These are phyloP conservation scores for Phytophthora sp. DNA, from an alignment of 352 stramenopile species.

Conservation along the genomic window DNA sequence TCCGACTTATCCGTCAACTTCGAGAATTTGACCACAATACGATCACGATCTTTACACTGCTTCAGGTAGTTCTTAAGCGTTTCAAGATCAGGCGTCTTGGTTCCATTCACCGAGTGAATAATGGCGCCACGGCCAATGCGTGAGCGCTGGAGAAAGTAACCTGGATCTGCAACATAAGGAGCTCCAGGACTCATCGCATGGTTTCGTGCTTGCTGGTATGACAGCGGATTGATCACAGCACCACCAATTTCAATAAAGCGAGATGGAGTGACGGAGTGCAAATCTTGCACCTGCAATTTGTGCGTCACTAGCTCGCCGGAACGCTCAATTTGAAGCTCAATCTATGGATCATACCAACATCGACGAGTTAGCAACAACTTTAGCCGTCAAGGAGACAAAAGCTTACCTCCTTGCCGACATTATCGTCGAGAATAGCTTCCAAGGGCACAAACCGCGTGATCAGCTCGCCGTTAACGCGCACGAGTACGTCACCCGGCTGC, in stretches of 20 bases:
- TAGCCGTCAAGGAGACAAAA: not conserved
- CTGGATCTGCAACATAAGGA: conserved; percentile 86
- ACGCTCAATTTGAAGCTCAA: conserved; percentile 86
- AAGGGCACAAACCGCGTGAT: conserved; percentile 90
- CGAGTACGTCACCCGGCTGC: conserved; percentile 89
- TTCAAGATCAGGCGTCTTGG: conserved; percentile 86
- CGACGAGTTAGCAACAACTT: not conserved
- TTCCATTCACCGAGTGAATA: conserved; percentile 88
- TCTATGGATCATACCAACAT: conserved; percentile 18
- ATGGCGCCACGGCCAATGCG: conserved; percentile 84
- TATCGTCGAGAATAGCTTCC: conserved; percentile 82
- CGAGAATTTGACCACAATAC: conserved; percentile 87
- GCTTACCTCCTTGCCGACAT: conserved; percentile 68
- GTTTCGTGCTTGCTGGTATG: conserved; percentile 91
- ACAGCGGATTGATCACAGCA: conserved; percentile 89
- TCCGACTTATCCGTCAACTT: conserved; percentile 78
- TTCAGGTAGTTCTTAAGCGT: conserved; percentile 81
- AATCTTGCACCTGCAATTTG: conserved; percentile 78
- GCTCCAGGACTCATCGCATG: conserved; percentile 68
- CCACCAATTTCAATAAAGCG: conserved; percentile 88
- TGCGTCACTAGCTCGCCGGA: conserved; percentile 71
- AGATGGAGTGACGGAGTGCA: conserved; percentile 86
- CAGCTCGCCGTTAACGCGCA: conserved; percentile 80
- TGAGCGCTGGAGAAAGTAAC: conserved; percentile 91
- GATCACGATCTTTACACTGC: conserved; percentile 77